Percentiles rank a stretch among this genome's conserved stretches.
phyloP scores from a whole-genome alignment of 2,329 filamentous ascomycete species.

The Cephalotrichum gorgonifer region DNA sequence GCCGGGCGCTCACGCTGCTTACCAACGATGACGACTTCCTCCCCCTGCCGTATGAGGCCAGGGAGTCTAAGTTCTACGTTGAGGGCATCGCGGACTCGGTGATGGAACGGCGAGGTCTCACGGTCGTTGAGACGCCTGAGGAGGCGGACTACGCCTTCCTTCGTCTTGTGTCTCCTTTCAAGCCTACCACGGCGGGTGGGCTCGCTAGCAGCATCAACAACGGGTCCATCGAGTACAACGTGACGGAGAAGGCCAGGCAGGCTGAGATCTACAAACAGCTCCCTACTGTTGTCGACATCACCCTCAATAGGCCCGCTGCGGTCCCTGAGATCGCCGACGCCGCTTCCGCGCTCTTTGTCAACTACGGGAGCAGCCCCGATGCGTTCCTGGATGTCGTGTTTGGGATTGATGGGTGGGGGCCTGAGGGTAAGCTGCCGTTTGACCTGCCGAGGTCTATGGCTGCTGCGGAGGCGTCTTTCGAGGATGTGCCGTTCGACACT shows the following conservation, averaged over 20 bases:
- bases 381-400: constrained; percentile 34
- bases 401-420: constrained; percentile 20
- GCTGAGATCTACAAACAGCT: constrained; percentile 24
- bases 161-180: constrained; percentile 26
- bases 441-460: constrained; percentile 32
- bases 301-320: constrained; percentile 27
- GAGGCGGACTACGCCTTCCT: constrained; percentile 30
- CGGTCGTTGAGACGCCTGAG: constrained; percentile 21
- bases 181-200: constrained; percentile 19
- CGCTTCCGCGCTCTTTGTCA: constrained; percentile 27
- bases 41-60: constrained; percentile 9
- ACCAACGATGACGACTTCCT: constrained; percentile 14
- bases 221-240: constrained; percentile 28
- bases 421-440: constrained; percentile 18
- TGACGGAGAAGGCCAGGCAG: constrained; percentile 14
- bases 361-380: constrained; percentile 26
- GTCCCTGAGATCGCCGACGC: constrained; percentile 28
- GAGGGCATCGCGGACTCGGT: constrained; percentile 2
- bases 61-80: constrained; percentile 11
- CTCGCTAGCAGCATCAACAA: constrained; percentile 27
- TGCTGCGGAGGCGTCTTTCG: constrained; percentile 23
- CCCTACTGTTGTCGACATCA: constrained; percentile 31
- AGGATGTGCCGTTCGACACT: constrained; percentile 19
- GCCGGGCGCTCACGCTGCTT: constrained; percentile 16
- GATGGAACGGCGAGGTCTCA: constrained; percentile 15